Conservation (phyloP, 768 basidiomycete genomes). For the Phanerodontia chrysosporium region DNA sequence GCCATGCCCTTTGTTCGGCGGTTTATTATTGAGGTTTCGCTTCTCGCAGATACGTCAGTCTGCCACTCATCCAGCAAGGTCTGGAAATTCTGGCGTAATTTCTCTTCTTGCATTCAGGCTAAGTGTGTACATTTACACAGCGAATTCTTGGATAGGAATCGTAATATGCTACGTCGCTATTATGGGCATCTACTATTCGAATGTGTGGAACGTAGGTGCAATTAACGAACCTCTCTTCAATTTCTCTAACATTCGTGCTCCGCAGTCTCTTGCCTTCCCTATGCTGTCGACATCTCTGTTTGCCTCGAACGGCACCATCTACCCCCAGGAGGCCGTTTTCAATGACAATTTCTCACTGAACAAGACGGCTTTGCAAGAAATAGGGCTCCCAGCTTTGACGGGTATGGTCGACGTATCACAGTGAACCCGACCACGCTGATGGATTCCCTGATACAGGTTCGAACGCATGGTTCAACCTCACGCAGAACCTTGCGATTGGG, state of each 20-base stretch:
- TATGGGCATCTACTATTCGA: constrained; percentile 56
- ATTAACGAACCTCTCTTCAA: constrained; percentile 32
- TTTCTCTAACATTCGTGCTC: background rate
- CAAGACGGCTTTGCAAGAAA: constrained; percentile 44
- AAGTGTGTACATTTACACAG: constrained; percentile 23
- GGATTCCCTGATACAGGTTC: constrained; percentile 33
- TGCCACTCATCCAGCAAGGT: constrained; percentile 56
- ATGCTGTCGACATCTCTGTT: constrained; percentile 61
- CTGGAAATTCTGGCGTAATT: background rate
- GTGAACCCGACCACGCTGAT: background rate
- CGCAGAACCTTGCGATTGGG: constrained; percentile 52
- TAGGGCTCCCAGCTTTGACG: constrained; percentile 37
- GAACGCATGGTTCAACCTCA: constrained; percentile 48
- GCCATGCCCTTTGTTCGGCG: background rate
- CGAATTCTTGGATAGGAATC: constrained; percentile 55
- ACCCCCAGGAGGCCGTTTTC: constrained; percentile 52
- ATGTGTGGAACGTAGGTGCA: constrained; percentile 50
- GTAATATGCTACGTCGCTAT: constrained; percentile 48
- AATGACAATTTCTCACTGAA: constrained; percentile 49
- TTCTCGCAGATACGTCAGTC: constrained; percentile 36
- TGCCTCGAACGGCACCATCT: constrained; percentile 48
- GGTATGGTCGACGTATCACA: constrained; percentile 4
- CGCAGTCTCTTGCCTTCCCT: constrained; percentile 48
- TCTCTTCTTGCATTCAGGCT: background rate
- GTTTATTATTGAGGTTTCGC: background rate